Evolutionary conservation across 2,329 filamentous ascomycete species (phyloP), one percentile per base, ranked within the genome.

Genomic region (Phaeosphaeria sp.): DNA sequence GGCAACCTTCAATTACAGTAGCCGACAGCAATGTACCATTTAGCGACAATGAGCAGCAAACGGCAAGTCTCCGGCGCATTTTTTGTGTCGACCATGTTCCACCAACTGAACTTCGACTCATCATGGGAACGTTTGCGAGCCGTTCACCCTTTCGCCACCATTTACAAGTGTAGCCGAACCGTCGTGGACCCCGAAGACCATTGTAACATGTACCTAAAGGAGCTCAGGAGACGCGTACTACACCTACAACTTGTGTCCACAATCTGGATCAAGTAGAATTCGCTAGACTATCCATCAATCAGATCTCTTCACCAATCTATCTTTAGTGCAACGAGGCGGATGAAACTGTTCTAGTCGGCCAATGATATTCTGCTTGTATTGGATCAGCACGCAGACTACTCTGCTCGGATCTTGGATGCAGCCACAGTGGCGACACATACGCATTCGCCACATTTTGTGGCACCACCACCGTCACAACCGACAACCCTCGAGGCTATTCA

Each of bases 171-270:
- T 48, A 48, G 50, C 43, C 42, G 54, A 54, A 46, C 13, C 22
- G 52, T 56, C 54, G 56, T 58, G 56, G 46, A 61, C 56, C 36
- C 56, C 56, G 56, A 59, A 47, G 47, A 50, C 50, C 48, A 46
- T 41, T 46, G 5, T 7, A 21, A n/a, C n/a, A n/a, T 18, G 9
- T 18, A 43, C 7, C 46, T 39, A 46, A 50, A 53, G 27, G 48
- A 51, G 47, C 25, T n/a, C 53, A 59, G 56, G 41, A 36, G 59
- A 62, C 62, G 56, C 62, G 59, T 64, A 60, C 52, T 36, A 23
- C 43, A 21, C 58, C 52, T 36, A 23, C 43, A 21, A n/a, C 21
- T 41, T 20, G 15, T 55, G 44, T 46, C 53, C 22, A 50, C 13
- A 18, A 25, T 50, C 52, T 46, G 41, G 36, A 50, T 36, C 9